Conservation (phyloP, 73 alveolate genomes). For the Paramecium tetraurelia region DNA sequence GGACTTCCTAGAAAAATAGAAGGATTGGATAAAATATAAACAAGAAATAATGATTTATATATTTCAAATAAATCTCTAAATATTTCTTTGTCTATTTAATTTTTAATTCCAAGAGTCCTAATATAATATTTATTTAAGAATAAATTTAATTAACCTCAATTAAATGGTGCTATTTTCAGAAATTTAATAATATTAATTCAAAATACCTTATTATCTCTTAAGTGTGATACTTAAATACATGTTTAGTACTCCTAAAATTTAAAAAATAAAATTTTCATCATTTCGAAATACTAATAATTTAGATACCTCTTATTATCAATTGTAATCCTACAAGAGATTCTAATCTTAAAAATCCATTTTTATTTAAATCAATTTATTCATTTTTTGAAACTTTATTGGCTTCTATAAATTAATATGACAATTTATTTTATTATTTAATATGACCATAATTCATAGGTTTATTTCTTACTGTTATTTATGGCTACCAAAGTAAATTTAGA, state of each 20-base stretch:
- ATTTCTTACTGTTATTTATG: background rate
- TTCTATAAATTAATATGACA: background rate
- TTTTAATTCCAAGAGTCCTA: background rate
- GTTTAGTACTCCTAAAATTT: no score
- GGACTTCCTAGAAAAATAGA: background rate
- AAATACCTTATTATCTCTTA: background rate
- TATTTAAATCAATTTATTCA: background rate
- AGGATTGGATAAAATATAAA: background rate
- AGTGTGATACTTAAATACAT: background rate
- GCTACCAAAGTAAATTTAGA: slow-evolving; percentile 13
- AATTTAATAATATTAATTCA: no score
- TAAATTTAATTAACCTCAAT: background rate
- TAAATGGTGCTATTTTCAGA: background rate
- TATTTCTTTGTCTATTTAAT: background rate
- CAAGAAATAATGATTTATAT: background rate
- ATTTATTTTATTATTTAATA: background rate
- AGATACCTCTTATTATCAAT: background rate
- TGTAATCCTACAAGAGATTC: background rate
- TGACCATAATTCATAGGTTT: background rate
- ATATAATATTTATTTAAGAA: background rate
- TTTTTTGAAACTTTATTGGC: background rate
- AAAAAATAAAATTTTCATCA: background rate
- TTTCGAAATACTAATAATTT: background rate
- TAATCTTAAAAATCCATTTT: background rate
- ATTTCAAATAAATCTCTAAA: background rate